Percentiles rank a stretch among this genome's conserved stretches.
Evolutionary conservation across 768 basidiomycete species (phyloP).

Genomic region (Chlorophyllum brunneum): DNA sequence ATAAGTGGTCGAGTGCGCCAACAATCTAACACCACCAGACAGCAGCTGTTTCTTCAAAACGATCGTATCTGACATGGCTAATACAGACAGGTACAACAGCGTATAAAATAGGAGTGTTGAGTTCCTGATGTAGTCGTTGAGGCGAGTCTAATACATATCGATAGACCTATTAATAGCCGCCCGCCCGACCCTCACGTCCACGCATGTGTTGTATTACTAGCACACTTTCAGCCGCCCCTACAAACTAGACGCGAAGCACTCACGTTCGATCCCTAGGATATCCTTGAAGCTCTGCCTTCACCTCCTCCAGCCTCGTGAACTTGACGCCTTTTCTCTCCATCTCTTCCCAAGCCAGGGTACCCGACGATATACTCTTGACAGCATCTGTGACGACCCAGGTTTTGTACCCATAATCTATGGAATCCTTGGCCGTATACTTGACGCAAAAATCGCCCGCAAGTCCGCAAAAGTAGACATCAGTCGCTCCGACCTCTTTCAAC

Average conservation of each 20-base stretch:
- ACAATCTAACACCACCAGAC: no score
- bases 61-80: no score
- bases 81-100: no score
- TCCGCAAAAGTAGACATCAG: constrained; percentile 59
- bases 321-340: constrained; percentile 29
- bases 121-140: no score
- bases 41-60: no score
- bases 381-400: constrained; percentile 49
- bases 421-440: constrained; percentile 52
- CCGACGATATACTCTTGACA: constrained; percentile 37
- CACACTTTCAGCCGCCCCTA: no score
- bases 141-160: no score
- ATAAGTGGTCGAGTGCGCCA: no score
- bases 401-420: constrained; percentile 43
- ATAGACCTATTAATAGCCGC: no score
- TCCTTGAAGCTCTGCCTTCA: constrained; percentile 13
- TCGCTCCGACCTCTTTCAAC: constrained; percentile 40
- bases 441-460: constrained; percentile 83
- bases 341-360: constrained; percentile 32
- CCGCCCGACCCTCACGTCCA: no score
- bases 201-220: neutral
- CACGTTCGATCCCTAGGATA: neutral
- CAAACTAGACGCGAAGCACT: neutral
- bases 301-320: constrained; percentile 20
- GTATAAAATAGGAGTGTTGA: no score